A percentile compares a stretch with the other conserved stretches of the same genome.
phyloP scores from a whole-genome alignment of 2,329 filamentous ascomycete species.

The Hypoxylon sp. region DNA sequence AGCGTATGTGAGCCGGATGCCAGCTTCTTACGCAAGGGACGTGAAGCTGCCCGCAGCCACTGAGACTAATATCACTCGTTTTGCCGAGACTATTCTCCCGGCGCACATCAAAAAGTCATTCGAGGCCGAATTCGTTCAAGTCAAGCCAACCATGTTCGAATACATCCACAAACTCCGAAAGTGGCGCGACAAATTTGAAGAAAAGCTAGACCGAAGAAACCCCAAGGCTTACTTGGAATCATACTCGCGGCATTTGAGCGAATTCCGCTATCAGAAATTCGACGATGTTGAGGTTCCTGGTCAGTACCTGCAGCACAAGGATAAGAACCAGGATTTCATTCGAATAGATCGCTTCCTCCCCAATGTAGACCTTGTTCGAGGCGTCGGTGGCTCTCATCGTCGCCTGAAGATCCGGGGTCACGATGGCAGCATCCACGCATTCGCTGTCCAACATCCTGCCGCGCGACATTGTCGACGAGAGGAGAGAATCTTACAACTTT shows the following conservation, averaged over 20 bases:
- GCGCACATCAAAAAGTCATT: constrained; percentile 96
- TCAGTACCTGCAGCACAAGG: constrained; percentile 96
- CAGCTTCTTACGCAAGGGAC: constrained; percentile 87
- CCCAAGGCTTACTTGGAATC: constrained; percentile 82
- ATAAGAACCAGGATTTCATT: constrained; percentile 99
- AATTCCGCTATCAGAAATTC: constrained; percentile 98
- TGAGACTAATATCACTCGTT: constrained; percentile 95
- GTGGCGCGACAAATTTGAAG: constrained; percentile 98
- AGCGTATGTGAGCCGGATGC: constrained; percentile 91
- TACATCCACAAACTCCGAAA: constrained; percentile 97
- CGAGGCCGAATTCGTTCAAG: constrained; percentile 94
- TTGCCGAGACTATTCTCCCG: constrained; percentile 95
- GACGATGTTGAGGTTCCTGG: constrained; percentile 98
- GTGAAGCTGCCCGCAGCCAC: constrained; percentile 91
- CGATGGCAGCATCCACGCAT: constrained; percentile 96
- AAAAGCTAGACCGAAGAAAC: constrained; percentile 90
- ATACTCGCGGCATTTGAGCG: constrained; percentile 91
- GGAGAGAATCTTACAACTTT: constrained; percentile 94
- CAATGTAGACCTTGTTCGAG: constrained; percentile 92
- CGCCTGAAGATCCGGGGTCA: constrained; percentile 96
- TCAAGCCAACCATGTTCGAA: constrained; percentile 97
- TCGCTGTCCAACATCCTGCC: constrained; percentile 96
- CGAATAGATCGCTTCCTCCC: constrained; percentile 97
- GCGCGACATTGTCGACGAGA: constrained; percentile 93
- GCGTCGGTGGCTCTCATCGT: constrained; percentile 91